These are phyloP conservation scores for Phytophthora ohioensis DNA, from an alignment of 352 stramenopile genomes.

Conservation along the genomic window DNA sequence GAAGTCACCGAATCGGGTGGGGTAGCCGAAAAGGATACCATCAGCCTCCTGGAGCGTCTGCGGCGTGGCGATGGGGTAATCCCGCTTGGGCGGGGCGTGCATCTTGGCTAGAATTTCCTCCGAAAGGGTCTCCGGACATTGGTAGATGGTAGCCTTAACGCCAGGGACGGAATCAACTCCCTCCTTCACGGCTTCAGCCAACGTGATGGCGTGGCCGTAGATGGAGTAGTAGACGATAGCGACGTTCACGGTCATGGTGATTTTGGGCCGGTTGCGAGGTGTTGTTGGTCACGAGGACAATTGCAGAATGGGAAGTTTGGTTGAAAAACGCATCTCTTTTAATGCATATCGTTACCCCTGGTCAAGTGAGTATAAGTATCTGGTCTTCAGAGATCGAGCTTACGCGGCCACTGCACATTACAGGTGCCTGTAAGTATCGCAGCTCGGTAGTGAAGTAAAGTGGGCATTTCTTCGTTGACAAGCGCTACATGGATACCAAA, in stretches of 20 bases:
- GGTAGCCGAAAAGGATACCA: constrained; percentile 25
- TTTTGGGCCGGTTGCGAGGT: not conserved
- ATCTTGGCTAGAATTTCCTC: constrained; percentile 25
- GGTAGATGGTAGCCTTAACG: constrained; percentile 20
- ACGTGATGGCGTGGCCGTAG: constrained; percentile 16
- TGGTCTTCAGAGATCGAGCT: too few species aligned
- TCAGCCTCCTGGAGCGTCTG: constrained; percentile 24
- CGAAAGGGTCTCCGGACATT: constrained; percentile 18
- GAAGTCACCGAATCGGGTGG: constrained; percentile 15
- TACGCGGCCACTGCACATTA: too few species aligned
- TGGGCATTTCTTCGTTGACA: too few species aligned
- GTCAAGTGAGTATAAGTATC: too few species aligned
- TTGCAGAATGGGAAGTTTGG: too few species aligned
- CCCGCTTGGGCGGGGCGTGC: constrained; percentile 17
- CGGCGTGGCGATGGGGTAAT: constrained; percentile 8
- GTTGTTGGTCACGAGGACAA: too few species aligned
- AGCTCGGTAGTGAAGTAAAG: too few species aligned
- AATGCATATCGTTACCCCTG: too few species aligned
- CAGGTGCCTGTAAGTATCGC: too few species aligned
- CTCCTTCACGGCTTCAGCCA: constrained; percentile 21
- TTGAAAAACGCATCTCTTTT: too few species aligned
- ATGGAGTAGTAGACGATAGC: constrained; percentile 32
- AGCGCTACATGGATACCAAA: too few species aligned
- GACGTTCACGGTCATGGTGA: constrained; percentile 19
- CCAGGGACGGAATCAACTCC: constrained; percentile 17